Evolutionary conservation across 352 stramenopile species (phyloP).

Genomic region (Pythium brachiatum): DNA sequence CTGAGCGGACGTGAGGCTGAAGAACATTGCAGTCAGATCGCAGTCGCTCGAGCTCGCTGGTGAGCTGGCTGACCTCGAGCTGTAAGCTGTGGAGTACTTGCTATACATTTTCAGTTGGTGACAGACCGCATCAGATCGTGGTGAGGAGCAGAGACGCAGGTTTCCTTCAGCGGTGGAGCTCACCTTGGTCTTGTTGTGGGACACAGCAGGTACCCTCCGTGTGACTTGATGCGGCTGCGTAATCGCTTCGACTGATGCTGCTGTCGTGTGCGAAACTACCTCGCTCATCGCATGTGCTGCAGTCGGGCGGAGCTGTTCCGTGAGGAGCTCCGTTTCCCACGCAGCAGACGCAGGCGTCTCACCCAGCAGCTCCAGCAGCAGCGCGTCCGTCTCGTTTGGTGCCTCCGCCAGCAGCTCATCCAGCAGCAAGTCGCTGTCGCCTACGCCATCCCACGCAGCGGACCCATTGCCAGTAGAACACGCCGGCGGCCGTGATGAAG

Average conservation of each 20-base stretch:
- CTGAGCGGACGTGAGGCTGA: neutral
- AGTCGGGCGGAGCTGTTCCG: neutral
- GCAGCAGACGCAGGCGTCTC: slow-evolving; percentile 3
- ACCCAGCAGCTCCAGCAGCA: too few species aligned
- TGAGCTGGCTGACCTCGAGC: neutral
- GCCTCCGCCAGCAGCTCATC: neutral
- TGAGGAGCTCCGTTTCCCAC: neutral
- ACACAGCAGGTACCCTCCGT: neutral
- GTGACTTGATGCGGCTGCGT: neutral
- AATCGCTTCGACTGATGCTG: too few species aligned
- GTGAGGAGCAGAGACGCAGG: neutral
- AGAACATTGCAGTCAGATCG: too few species aligned
- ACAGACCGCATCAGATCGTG: too few species aligned
- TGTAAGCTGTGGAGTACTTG: too few species aligned
- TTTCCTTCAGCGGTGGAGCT: neutral
- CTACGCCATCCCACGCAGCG: too few species aligned
- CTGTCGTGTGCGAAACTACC: neutral
- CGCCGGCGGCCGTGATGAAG: too few species aligned
- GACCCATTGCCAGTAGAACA: too few species aligned
- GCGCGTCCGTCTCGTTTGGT: neutral
- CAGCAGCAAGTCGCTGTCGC: too few species aligned
- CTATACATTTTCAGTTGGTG: too few species aligned
- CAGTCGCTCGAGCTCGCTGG: neutral
- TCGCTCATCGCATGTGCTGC: neutral
- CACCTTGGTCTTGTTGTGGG: neutral